Evolutionary conservation across 179 eudicot genomes (phyloP).

Genomic region (Nepenthes alata): DNA sequence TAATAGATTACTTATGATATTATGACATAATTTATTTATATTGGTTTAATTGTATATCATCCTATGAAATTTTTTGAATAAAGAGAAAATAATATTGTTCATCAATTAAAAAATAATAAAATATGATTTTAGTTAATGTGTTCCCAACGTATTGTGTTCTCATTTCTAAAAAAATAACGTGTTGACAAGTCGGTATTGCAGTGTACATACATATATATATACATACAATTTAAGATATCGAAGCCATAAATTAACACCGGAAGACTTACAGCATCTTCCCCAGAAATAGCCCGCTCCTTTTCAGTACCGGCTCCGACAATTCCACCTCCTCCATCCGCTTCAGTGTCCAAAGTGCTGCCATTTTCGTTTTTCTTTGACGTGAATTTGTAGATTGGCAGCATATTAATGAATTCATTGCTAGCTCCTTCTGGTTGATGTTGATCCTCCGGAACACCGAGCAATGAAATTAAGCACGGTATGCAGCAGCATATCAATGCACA

Average conservation of each 20-base stretch:
- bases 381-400: constrained; percentile 11
- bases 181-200: too few species aligned
- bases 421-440: constrained; percentile 9
- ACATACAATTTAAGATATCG: background rate
- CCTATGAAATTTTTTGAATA: too few species aligned
- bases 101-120: too few species aligned
- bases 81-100: too few species aligned
- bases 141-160: too few species aligned
- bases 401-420: constrained; percentile 11
- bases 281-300: constrained; percentile 10
- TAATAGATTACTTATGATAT: too few species aligned
- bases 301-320: constrained; percentile 11
- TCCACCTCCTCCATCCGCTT: constrained; percentile 10
- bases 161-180: too few species aligned
- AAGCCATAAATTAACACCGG: background rate
- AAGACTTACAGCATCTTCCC: constrained; percentile 16
- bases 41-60: too few species aligned
- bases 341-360: background rate
- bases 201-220: background rate
- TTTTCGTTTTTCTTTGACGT: constrained; percentile 1
- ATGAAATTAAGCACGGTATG: constrained; percentile 14
- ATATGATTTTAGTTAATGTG: too few species aligned
- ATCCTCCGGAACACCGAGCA: constrained; percentile 9
- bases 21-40: too few species aligned
- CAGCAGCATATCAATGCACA: constrained; percentile 15